Evolutionary conservation across 164 flowering plant genomes (phyloP), one percentile per base, ranked within the genome.

Genomic region (Warburgia ugandensis): DNA sequence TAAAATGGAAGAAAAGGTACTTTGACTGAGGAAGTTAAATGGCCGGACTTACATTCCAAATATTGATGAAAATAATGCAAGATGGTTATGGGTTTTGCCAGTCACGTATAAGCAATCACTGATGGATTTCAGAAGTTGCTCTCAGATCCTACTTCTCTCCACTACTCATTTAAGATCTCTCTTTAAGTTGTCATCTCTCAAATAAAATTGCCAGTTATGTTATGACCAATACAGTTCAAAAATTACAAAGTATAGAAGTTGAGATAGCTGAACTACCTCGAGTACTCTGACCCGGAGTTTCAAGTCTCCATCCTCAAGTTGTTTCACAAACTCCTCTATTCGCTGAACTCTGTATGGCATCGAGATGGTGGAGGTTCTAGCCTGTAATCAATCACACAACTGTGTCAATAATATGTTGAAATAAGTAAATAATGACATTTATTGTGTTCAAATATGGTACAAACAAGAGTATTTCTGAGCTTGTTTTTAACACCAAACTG

Each of bases 251-350:
- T 22, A 35, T 23, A 28, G 29, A 21, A 19, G 2, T 55, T 31
- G 27, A 17, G 35, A 30, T 20, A 32, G 20, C 25, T 27, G 16
- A 45, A 37, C 9, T 71, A 87, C 98, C 96, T 88, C 98, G 28
- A 92, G 85, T 38, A 92, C 98, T 27, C 95, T 79, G 45, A 92
- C 98, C 54, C 96, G 78, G 13, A 92, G 94, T 74, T 88, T 88
- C 19, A 87, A 19, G 47, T 92, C 98, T 48, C 98, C 98, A 0
- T 84, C 56, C 50, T 88, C 98, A 29, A 92, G 88, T 56, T 92
- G 82, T 61, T 85, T 79, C 44, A 83, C 88, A 48, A 92, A 75
- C 61, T 92, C 96, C 57, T 88, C 96, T 60, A 92, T 88, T 22
- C 75, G 70, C 45, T 85, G 95, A 61, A 92, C 70, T 68, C 98